A percentile compares a stretch with the other conserved stretches of the same genome.
These are phyloP conservation scores for Plasmodium falciparum DNA, from an alignment of 169 alveolate species.

Conservation along the genomic window DNA sequence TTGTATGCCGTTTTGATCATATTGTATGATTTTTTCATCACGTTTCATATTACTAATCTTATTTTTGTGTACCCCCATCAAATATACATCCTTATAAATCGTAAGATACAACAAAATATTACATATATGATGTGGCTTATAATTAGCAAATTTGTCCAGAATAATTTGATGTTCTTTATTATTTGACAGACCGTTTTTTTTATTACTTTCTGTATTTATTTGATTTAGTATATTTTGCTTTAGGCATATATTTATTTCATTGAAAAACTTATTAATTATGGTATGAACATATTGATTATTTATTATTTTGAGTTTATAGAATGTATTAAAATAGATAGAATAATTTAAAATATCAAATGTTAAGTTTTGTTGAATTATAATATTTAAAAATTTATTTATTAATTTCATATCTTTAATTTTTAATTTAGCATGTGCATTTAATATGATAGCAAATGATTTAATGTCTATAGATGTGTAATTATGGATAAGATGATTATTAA, in stretches of 20 bases:
- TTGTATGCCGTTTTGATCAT: background rate
- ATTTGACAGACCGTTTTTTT: background rate
- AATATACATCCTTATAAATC: conserved; percentile 12
- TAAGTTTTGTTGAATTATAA: conserved; percentile 36
- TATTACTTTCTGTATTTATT: background rate
- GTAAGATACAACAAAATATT: conserved; percentile 63
- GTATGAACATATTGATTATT: conserved; percentile 19
- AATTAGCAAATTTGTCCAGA: conserved; percentile 11
- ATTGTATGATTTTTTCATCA: conserved; percentile 10
- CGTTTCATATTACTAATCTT: no score
- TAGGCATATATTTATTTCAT: conserved; percentile 24
- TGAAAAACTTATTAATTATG: conserved; percentile 22
- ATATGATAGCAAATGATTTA: conserved; percentile 58
- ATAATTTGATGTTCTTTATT: background rate
- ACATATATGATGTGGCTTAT: conserved; percentile 65
- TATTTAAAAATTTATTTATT: conserved; percentile 68
- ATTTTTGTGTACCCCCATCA: no score
- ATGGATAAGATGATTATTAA: conserved; percentile 62
- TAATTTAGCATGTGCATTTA: conserved; percentile 76
- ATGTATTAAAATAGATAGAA: conserved; percentile 63
- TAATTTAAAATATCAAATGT: conserved; percentile 53
- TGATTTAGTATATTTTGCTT: background rate
- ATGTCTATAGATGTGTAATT: conserved; percentile 68
- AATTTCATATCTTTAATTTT: conserved; percentile 71
- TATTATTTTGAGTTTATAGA: conserved; percentile 47